Percentiles rank a stretch among this genome's conserved stretches.
phyloP scores from a whole-genome alignment of 805 yeast species.

The Candida multigemmis region DNA sequence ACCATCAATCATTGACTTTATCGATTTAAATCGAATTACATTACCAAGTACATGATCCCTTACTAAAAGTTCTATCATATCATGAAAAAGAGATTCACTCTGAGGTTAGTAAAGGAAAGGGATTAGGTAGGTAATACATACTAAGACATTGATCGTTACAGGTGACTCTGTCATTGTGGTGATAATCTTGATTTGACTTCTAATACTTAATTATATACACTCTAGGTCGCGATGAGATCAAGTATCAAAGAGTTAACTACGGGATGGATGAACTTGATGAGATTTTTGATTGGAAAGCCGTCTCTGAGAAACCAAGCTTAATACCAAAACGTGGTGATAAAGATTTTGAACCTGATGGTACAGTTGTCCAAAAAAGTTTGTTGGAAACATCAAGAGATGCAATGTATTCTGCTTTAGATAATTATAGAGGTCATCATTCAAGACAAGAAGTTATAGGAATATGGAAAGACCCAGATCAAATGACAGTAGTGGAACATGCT shows the following conservation, averaged over 20 bases:
- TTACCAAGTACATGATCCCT: conserved; percentile 19
- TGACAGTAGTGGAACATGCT: conserved; percentile 34
- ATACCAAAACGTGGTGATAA: conserved; percentile 76
- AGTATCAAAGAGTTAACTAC: too few species aligned
- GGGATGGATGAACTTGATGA: conserved; percentile 21
- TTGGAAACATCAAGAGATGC: conserved; percentile 50
- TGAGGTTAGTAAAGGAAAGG: conserved; percentile 8
- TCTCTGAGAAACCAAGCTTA: conserved; percentile 4
- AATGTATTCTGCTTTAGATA: conserved; percentile 59
- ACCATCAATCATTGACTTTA: conserved; percentile 8
- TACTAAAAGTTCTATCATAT: conserved; percentile 21
- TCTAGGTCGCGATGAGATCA: background rate
- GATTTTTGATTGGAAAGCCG: conserved; percentile 28
- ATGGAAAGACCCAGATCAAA: conserved; percentile 22
- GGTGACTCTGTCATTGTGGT: conserved; percentile 4
- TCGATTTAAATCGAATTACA: conserved; percentile 13
- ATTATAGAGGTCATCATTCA: conserved; percentile 28
- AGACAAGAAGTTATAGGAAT: conserved; percentile 48
- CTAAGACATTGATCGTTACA: conserved; percentile 6
- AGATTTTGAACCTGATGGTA: conserved; percentile 79
- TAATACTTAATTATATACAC: background rate
- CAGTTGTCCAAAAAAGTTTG: conserved; percentile 37
- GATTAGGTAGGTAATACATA: conserved; percentile 5
- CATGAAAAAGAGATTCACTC: conserved; percentile 30
- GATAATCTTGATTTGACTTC: background rate